Conservation (phyloP, 1,139 yeast genomes). For the Pneumocystis murina region DNA sequence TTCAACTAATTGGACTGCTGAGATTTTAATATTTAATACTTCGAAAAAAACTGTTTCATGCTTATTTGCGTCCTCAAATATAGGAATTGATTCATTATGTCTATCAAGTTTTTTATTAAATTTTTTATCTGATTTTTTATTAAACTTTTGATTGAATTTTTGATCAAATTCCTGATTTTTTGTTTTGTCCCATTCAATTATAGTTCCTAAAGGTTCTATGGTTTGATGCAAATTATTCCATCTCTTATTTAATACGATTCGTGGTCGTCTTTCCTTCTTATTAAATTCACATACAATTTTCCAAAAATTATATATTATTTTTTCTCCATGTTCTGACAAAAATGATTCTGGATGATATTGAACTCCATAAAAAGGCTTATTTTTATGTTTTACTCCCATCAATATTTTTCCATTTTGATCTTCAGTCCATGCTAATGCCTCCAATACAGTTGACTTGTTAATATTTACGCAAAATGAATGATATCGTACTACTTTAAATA, state of each 20-base stretch:
- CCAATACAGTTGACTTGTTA: conserved; percentile 16
- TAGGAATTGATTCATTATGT: too few species aligned
- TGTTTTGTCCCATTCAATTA: too few species aligned
- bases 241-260: neutral
- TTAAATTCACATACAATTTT: conserved; percentile 34
- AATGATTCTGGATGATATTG: conserved; percentile 96
- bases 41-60: neutral
- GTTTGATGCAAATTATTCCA: neutral
- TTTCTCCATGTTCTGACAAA: conserved; percentile 55
- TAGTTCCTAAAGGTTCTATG: neutral
- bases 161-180: too few species aligned
- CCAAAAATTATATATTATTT: conserved; percentile 50
- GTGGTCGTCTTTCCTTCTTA: conserved; percentile 1
- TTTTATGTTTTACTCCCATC: conserved; percentile 63
- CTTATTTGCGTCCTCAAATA: too few species aligned
- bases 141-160: too few species aligned
- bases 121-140: too few species aligned
- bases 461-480: conserved; percentile 59
- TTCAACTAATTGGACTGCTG: neutral
- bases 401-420: conserved; percentile 27
- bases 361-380: conserved; percentile 71
- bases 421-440: conserved; percentile 12
- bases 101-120: too few species aligned
- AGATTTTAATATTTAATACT: neutral
- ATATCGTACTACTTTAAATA: conserved; percentile 54